Evolutionary conservation across 768 basidiomycete species (phyloP).

Genomic region (Rhodocollybia butyracea): DNA sequence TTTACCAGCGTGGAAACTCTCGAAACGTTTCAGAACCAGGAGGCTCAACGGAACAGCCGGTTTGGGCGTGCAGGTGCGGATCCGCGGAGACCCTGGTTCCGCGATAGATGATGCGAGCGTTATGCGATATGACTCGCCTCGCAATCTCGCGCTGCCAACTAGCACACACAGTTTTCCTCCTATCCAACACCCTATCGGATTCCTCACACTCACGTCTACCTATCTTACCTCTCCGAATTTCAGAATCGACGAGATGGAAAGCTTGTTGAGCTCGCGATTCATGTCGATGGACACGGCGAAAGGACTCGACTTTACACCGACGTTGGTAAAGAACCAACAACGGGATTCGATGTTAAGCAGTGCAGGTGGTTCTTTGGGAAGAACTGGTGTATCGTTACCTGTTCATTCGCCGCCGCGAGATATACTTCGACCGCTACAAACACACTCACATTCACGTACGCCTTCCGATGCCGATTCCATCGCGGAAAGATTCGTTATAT

Average conservation of each 20-base stretch:
- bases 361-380: slow-evolving; percentile 8
- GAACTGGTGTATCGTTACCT: slow-evolving; percentile 7
- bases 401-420: slow-evolving; percentile 4
- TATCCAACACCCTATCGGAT: slow-evolving; percentile 66
- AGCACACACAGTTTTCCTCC: slow-evolving; percentile 59
- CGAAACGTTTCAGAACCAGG: slow-evolving; percentile 52
- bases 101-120: slow-evolving; percentile 18
- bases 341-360: slow-evolving; percentile 48
- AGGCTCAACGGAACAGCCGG: slow-evolving; percentile 36
- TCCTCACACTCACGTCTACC: slow-evolving; percentile 55
- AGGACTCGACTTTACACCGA: slow-evolving; percentile 56
- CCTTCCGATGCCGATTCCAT: slow-evolving; percentile 13
- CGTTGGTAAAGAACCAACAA: slow-evolving; percentile 61
- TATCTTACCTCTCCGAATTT: slow-evolving; percentile 71
- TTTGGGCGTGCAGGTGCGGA: slow-evolving; percentile 46
- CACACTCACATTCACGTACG: neutral
- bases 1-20: slow-evolving; percentile 74
- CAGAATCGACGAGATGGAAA: slow-evolving; percentile 74
- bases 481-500: slow-evolving; percentile 35
- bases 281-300: slow-evolving; percentile 51
- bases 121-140: slow-evolving; percentile 18
- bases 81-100: slow-evolving; percentile 26
- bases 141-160: slow-evolving; percentile 36
- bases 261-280: slow-evolving; percentile 70
- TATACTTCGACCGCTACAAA: slow-evolving; percentile 4